A percentile compares a stretch with the other conserved stretches of the same genome.
phyloP scores from a whole-genome alignment of 148 eudicot species.

The Camellia japonica region DNA sequence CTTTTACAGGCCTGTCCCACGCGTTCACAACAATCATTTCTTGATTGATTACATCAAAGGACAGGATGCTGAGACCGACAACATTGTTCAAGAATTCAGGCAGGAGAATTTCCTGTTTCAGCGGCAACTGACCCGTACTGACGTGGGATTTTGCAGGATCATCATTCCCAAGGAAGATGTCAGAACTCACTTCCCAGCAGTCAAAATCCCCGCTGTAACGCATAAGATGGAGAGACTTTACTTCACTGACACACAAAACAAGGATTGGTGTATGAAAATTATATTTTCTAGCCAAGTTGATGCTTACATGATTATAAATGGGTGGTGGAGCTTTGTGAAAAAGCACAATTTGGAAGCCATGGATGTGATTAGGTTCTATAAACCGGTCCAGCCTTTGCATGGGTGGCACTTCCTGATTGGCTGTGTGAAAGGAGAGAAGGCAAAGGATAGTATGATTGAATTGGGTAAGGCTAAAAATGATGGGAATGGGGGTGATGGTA shows the following conservation, averaged over 20 bases:
- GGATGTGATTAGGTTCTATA: constrained; percentile 5
- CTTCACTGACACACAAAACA: not conserved
- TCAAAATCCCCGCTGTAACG: not conserved
- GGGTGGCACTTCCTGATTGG: not conserved
- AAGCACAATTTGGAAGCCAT: not conserved
- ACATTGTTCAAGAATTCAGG: not conserved
- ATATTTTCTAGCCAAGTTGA: not conserved
- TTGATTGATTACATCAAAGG: not conserved
- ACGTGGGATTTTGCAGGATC: not conserved
- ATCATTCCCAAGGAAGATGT: not conserved
- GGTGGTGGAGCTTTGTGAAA: not conserved
- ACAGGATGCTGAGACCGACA: not conserved
- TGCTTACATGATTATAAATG: not conserved
- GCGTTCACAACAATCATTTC: not conserved
- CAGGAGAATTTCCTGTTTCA: not conserved
- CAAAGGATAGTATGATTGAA: not conserved
- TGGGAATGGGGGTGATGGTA: too few relatives aligned
- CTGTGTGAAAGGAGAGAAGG: not conserved
- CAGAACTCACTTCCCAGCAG: not conserved
- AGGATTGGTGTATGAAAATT: not conserved
- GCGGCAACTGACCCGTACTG: not conserved
- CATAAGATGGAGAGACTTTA: not conserved
- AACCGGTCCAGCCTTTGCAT: not conserved
- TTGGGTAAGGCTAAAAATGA: too few relatives aligned
- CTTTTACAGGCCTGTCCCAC: not conserved